Base-by-base conservation (phyloP, 1,284 basidiomycete species). In the Xerocomus minutiporus region DNA sequence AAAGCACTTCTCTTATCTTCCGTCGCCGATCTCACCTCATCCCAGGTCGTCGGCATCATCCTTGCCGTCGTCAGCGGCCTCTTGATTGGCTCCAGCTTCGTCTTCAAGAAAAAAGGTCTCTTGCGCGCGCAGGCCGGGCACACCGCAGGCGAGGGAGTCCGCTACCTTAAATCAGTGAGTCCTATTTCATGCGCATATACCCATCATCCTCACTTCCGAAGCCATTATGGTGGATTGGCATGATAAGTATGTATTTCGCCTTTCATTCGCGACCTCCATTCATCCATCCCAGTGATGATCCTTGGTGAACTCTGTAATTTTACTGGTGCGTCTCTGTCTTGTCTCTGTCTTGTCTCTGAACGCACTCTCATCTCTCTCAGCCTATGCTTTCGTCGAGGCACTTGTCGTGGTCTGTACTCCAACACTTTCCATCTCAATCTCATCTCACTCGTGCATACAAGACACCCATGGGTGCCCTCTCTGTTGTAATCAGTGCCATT, bases 381-480 rank as follows among this genome's bases (percentile, higher is more conserved):
- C 88, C 40, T 95, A 95, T 66, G 89, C 91, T 8, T 94, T 95
- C 64, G 86, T 93, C 25, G 88, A 93, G 67, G 91, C 92, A 17
- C 84, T 94, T 58, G 82, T 94, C 20, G 39, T 41, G 57, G 87
- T 88, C 70, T 58, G 86, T 82, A 35, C 20, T 28, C 50, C 13
- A 57, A 64, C 26, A 15, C 13, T 11, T 50, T 20, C 34, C 45
- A 52, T 52, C 57, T 26, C 23, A 43, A 49, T 35, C 38, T 41
- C 49, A 32, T 38, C 52, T 52, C 40, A 60, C 47, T 36, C 29
- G 2, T 29, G 8, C 15, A n/a, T 29, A 3, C 45, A 54, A 92
- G 80, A 96, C 93, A n/a, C 95, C 96, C 1, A 82, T 99, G 62
- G 96, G 96, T 43, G 94, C 95, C 4, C 82, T 99, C 51, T 95